Percentiles rank a stretch among this genome's conserved stretches.
Evolutionary conservation across 2,329 filamentous ascomycete species (phyloP).

Genomic region (Neophaeococcomyces aloes): DNA sequence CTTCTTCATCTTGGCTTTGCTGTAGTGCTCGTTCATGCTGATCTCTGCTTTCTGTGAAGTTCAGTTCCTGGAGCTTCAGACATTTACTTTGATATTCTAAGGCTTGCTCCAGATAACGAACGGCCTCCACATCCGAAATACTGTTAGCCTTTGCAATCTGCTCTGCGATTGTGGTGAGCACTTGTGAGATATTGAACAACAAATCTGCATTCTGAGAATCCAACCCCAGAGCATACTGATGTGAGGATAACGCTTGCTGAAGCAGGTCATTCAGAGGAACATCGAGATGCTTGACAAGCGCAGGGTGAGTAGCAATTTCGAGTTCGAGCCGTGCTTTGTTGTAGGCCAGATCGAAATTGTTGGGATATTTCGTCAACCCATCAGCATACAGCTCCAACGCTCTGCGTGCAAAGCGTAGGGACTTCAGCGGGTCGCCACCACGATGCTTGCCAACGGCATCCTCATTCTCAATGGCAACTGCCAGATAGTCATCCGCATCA

Average conservation of each 20-base stretch:
- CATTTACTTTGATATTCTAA: conserved; percentile 50
- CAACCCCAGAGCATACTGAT: conserved; percentile 50
- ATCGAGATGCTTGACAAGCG: conserved; percentile 50
- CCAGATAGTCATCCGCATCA: conserved; percentile 58
- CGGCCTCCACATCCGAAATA: conserved; percentile 35
- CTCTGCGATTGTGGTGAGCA: conserved; percentile 57
- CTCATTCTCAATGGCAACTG: conserved; percentile 58
- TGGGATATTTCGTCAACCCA: conserved; percentile 50
- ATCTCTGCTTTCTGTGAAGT: conserved; percentile 38
- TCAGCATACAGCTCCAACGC: conserved; percentile 57
- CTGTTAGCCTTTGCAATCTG: conserved; percentile 42
- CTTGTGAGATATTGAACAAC: conserved; percentile 62
- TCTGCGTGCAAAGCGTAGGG: conserved; percentile 47
- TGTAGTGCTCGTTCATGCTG: conserved; percentile 21
- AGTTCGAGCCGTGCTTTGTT: conserved; percentile 64
- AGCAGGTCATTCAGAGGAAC: conserved; percentile 45
- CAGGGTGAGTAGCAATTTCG: conserved; percentile 57
- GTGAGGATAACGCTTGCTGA: conserved; percentile 51
- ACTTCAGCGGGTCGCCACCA: conserved; percentile 58
- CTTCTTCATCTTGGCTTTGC: conserved; percentile 3
- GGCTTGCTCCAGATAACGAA: conserved; percentile 49
- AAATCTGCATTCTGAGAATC: conserved; percentile 55
- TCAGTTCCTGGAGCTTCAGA: conserved; percentile 42
- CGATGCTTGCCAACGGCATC: conserved; percentile 66
- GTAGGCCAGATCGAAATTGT: conserved; percentile 60